Evolutionary conservation across 116 monocot species (phyloP), one percentile per base, ranked within the genome.

Genomic region (Iris pallida): DNA sequence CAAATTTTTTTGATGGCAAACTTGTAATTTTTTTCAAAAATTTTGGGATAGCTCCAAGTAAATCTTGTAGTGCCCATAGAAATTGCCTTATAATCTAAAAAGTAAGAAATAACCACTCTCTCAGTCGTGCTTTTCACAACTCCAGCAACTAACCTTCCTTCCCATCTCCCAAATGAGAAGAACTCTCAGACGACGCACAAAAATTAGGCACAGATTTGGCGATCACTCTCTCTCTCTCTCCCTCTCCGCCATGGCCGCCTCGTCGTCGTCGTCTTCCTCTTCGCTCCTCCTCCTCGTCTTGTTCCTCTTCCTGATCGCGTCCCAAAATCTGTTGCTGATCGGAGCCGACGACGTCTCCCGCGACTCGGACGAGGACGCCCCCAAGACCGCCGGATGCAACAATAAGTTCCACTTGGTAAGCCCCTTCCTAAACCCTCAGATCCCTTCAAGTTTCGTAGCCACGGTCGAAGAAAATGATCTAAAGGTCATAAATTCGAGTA

Each of bases 341-440:
- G 65, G 59, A 16, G 74, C 70, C 4, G 62, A 78, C 42, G 82
- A 82, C 47, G 67, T 67, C 49, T 65, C 74, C 18, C 66, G 47
- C 45, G 64, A 69, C 60, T 78, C 78, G 61, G 82, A 82, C 67
- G 78, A 55, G 1, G 67, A 51, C 44, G 52, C 70, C 54, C 82
- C 73, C 66, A 69, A 71, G 57, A 65, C 74, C 7, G 74, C 78
- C 2, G 70, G 68, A 63, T 82, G 82, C 70, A 59, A 54, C 74
- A 82, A 82, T 66, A 74, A 73, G 69, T 82, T 82, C 74, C 82
- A 82, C 47, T 60, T 82, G 78, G 82, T 82, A 66, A 78, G 69
- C 16, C n/a, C 19, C 4, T 16, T 13, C 59, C 11, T 6, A 13
- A 16, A 3, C 10, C 41, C 16, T 59, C 59, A 44, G 41, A 45